A percentile compares a stretch with the other conserved stretches of the same genome.
phyloP scores from a whole-genome alignment of 2,329 filamentous ascomycete species.

The Diaporthe aspalathi region DNA sequence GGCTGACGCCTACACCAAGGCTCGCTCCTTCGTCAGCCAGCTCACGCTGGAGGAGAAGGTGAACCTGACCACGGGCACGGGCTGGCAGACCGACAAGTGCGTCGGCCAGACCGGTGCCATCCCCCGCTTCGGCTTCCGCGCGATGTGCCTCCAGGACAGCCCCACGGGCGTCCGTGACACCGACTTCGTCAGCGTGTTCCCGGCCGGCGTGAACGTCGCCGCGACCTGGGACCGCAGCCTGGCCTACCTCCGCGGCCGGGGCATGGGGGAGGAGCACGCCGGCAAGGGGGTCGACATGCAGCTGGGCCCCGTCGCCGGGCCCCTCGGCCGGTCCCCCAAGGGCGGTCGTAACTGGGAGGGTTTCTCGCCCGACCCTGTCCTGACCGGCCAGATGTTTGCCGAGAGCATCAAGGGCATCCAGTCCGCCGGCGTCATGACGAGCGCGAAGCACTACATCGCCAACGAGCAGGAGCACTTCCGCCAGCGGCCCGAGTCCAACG shows the following conservation, averaged over 20 bases:
- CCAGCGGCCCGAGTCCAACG: constrained; percentile 21
- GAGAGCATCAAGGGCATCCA: constrained; percentile 77
- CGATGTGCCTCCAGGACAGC: constrained; percentile 77
- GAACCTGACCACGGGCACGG: constrained; percentile 79
- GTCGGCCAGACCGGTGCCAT: constrained; percentile 57
- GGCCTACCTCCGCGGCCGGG: constrained; percentile 73
- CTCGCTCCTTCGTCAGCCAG: constrained; percentile 72
- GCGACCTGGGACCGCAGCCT: constrained; percentile 78
- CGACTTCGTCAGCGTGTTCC: constrained; percentile 77
- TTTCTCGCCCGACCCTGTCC: constrained; percentile 72
- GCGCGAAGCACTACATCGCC: constrained; percentile 47
- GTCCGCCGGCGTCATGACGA: constrained; percentile 57
- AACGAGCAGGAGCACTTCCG: constrained; percentile 50
- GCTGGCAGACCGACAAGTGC: constrained; percentile 58
- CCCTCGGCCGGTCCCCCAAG: constrained; percentile 72
- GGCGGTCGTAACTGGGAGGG: constrained; percentile 73
- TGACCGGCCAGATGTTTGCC: constrained; percentile 73
- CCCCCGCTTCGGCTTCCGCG: constrained; percentile 66
- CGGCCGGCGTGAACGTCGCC: constrained; percentile 77
- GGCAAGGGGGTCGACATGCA: constrained; percentile 80
- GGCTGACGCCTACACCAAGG: constrained; percentile 72
- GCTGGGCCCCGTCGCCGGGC: constrained; percentile 70
- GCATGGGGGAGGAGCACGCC: constrained; percentile 78
- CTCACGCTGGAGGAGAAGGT: constrained; percentile 80
- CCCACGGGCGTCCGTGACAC: constrained; percentile 74